Percentiles rank a stretch among this genome's conserved stretches.
Conservation (phyloP, 148 eudicot species). For the Vaccinium macrocarpon region DNA sequence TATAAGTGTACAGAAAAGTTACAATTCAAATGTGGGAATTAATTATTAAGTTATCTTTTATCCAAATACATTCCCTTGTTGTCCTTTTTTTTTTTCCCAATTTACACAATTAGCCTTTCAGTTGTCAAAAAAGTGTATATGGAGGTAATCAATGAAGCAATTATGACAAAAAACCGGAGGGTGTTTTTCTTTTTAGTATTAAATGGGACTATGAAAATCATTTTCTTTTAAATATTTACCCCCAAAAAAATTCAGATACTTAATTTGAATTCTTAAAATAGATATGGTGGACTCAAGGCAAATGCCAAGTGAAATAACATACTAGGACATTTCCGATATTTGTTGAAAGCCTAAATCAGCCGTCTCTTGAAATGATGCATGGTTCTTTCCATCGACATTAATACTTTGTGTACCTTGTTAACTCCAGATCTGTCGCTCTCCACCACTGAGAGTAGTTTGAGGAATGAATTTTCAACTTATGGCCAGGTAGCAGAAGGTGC, state of each 20-base stretch:
- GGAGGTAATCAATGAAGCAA: too few species aligned
- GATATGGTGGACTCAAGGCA: neutral
- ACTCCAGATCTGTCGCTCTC: constrained; percentile 38
- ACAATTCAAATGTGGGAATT: too few species aligned
- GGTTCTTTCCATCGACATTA: neutral
- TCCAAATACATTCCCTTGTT: too few species aligned
- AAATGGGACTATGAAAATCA: neutral
- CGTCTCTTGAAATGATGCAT: neutral
- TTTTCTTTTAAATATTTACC: neutral
- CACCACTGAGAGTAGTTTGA: constrained; percentile 31
- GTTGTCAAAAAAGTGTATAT: too few species aligned
- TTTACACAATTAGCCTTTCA: too few species aligned
- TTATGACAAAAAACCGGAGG: too few species aligned
- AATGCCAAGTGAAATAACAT: neutral
- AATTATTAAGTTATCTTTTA: too few species aligned
- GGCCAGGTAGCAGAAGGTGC: constrained; percentile 48
- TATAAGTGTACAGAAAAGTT: too few species aligned
- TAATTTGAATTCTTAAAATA: too few species aligned
- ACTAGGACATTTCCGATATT: neutral
- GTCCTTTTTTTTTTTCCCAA: too few species aligned
- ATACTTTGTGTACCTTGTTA: neutral
- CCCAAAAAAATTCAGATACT: neutral
- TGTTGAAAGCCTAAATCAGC: neutral
- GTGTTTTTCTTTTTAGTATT: too few species aligned
- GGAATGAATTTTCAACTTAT: constrained; percentile 39